Percentiles rank a stretch among this genome's conserved stretches.
These are phyloP conservation scores for Nissolia schottii DNA, from an alignment of 306 rosid species.

Conservation along the genomic window DNA sequence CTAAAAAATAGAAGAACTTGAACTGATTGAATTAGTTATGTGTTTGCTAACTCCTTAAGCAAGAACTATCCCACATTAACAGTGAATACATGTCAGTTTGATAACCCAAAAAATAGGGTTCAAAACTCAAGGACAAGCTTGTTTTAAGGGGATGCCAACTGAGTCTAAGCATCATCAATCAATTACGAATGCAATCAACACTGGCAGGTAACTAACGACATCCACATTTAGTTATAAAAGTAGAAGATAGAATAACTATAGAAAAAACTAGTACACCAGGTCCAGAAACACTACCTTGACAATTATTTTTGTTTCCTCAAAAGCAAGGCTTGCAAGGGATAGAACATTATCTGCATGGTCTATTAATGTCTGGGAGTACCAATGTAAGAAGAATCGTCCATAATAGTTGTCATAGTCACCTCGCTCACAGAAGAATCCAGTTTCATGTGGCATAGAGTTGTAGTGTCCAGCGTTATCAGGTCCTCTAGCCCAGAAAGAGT, in stretches of 20 bases:
- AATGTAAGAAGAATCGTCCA: slow-evolving; percentile 94
- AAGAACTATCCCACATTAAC: background rate
- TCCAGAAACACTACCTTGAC: slow-evolving; percentile 67
- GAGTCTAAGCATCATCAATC: slow-evolving; percentile 3
- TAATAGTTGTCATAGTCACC: slow-evolving; percentile 98
- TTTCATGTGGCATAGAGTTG: slow-evolving; percentile 90
- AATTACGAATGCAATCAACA: background rate
- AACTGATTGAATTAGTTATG: background rate
- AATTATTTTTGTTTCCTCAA: slow-evolving; percentile 75
- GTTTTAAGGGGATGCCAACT: slow-evolving; percentile 2
- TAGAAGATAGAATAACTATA: slow-evolving; percentile 9
- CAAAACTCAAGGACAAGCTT: background rate
- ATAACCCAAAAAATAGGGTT: background rate
- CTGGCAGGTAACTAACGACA: background rate
- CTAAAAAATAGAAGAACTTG: background rate
- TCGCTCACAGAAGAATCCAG: slow-evolving; percentile 92
- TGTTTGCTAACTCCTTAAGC: background rate
- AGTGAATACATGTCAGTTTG: background rate
- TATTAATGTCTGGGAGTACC: slow-evolving; percentile 83
- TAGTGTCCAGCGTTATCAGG: slow-evolving; percentile 94
- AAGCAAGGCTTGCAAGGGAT: slow-evolving; percentile 94
- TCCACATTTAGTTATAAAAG: slow-evolving; percentile 20
- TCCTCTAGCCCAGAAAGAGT: slow-evolving; percentile 91
- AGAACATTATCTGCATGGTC: slow-evolving; percentile 87
- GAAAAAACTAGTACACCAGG: slow-evolving; percentile 8